Evolutionary conservation across 2,329 filamentous ascomycete species (phyloP), one percentile per base, ranked within the genome.

Genomic region (Penicillium nordicum): DNA sequence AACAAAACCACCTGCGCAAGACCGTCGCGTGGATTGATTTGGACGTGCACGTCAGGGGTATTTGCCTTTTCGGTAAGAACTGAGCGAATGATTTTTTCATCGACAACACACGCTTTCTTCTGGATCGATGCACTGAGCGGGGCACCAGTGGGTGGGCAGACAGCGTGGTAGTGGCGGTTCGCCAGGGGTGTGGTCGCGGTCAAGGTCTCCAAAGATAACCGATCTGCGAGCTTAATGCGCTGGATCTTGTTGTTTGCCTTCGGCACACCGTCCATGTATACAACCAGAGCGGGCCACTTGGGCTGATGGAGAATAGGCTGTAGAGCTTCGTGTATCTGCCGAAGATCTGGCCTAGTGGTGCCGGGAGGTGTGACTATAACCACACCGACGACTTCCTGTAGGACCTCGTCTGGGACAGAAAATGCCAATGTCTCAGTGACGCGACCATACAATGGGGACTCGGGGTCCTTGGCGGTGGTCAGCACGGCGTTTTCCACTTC

Each of bases 231-330:
- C 59, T 75, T 79, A 63, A 84, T 82, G 2, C 82, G 78, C 23
- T 84, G 69, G n/a, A 84, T 72, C 61, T 85, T 85, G 72, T 82
- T 82, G 68, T 84, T 84, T 36, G 75, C 79, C 56, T 80, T 83
- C 1, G 83, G 80, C 0, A 82, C 69, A 40, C 78, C 78, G 30
- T 83, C 74, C 82, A 84, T 84, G 66, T 82, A 84, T 0, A 79
- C 76, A 18, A 84, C 68, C 30, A 82, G 57, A 0, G 74, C 72
- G 0, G 82, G 82, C 74, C 79, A 79, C 62, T 84, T 84, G 10
- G 76, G 78, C 57, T 80, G 77, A 50, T 82, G 80, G 12, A 85
- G 70, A 0, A 77, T 77, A 0, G 73, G 73, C 44, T 74, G 76
- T 12, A 84, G 63, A 0, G 80, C 74, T 16, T 72, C 70, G 12